Evolutionary conservation across 371 early-diverging fungal species (phyloP).

Genomic region (Fennellomyces sp.): DNA sequence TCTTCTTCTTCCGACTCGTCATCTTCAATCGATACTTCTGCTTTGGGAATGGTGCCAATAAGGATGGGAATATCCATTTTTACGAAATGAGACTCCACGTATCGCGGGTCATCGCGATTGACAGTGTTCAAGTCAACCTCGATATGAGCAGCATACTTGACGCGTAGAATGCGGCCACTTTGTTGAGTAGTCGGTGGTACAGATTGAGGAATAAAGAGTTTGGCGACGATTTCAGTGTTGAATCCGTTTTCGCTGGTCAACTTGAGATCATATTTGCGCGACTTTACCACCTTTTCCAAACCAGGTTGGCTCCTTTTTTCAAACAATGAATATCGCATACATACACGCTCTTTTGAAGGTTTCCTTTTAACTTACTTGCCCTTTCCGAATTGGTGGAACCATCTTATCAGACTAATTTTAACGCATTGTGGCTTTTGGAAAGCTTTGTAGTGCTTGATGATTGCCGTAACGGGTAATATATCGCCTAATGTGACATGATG

Average conservation of each 20-base stretch:
- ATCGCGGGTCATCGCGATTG: constrained; percentile 11
- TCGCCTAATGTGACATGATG: constrained; percentile 32
- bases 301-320: constrained; percentile 1
- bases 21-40: constrained; percentile 36
- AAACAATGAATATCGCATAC: background rate
- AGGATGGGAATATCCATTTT: constrained; percentile 29
- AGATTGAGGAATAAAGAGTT: constrained; percentile 32
- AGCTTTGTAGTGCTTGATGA: constrained; percentile 28
- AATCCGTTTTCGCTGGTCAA: constrained; percentile 21
- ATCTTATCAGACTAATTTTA: constrained; percentile 15
- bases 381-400: constrained; percentile 14
- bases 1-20: constrained; percentile 34
- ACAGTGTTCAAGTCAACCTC: constrained; percentile 37
- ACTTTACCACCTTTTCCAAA: no score
- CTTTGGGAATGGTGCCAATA: constrained; percentile 45
- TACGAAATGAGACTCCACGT: constrained; percentile 21
- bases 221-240: constrained; percentile 20
- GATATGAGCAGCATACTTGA: constrained; percentile 39
- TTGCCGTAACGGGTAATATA: constrained; percentile 33
- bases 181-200: constrained; percentile 30
- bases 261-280: constrained; percentile 21
- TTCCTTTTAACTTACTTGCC: constrained; percentile 19
- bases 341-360: no score
- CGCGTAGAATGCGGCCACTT: constrained; percentile 29
- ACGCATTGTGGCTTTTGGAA: constrained; percentile 16